phyloP scores from a whole-genome alignment of 345 rosid species.

The Linum trigynum region DNA sequence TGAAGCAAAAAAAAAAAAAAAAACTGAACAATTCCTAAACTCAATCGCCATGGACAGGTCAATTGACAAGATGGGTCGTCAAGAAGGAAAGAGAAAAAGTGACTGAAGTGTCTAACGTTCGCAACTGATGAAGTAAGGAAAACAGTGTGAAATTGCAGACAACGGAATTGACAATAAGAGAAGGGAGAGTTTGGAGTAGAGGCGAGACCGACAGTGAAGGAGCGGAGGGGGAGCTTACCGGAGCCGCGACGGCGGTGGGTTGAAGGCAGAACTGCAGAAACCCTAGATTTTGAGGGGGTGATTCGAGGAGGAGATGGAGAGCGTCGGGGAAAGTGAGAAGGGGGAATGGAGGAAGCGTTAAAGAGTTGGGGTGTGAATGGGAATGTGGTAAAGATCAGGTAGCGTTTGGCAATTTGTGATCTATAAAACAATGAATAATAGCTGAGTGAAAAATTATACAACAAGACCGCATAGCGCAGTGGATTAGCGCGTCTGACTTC shows the following conservation, averaged over 20 bases:
- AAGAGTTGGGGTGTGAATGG: background rate
- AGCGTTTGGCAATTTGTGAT: too few relatives aligned
- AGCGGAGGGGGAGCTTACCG: background rate
- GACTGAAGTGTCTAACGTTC: background rate
- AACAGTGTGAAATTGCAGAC: background rate
- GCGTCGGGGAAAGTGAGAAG: background rate
- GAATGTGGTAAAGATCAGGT: background rate
- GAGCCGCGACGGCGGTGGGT: background rate
- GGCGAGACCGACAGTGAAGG: background rate
- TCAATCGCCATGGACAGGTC: background rate
- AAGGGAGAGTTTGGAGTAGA: background rate
- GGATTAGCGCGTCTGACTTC: slow-evolving; percentile 99
- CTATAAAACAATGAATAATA: too few relatives aligned
- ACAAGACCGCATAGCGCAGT: slow-evolving; percentile 75
- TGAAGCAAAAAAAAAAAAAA: background rate
- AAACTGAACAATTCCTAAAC: background rate
- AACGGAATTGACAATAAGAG: background rate
- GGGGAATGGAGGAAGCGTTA: background rate
- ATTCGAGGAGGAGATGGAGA: background rate
- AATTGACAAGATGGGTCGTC: background rate
- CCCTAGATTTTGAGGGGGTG: background rate
- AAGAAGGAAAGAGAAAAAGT: background rate
- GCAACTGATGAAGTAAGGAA: background rate
- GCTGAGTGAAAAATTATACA: too few relatives aligned
- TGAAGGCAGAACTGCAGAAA: background rate